Base-by-base conservation (phyloP, 306 rosid genomes). In the Pterocarpus santalinus region DNA sequence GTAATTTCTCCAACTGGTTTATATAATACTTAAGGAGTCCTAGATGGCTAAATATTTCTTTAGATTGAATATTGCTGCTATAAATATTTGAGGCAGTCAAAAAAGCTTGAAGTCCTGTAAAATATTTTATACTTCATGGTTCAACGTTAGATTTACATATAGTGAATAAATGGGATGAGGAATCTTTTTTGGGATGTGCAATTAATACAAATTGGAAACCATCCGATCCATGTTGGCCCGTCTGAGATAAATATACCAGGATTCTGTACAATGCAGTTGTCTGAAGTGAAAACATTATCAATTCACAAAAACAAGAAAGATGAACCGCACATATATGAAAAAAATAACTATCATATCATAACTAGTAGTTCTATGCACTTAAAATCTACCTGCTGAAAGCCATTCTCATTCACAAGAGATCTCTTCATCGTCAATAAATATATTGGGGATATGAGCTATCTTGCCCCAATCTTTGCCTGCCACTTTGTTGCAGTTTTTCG, bases 401-500 rank as follows among this genome's bases (percentile, higher is more conserved):
- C 64, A 22, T 7, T 30, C 12, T 57, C 35, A 16, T 41, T 44
- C 47, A 35, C 44, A 33, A 44, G 71, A 63, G 46, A 62, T 47
- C 41, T 62, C 58, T 63, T 63, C 60, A 62, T 76, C 56, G 46
- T 76, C 61, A 61, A 62, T 34, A 11, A 47, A 32, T 28, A 76
- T 62, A 34, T 10, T 76, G 7, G 60, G 60, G 10, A 76, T 72
- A 76, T 62, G 80, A n/a, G 62, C 34, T 9, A 76, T 62, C 44
- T 60, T 60, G 15, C 15, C 60, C 83, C 83, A 80, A 2, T 80
- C 83, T 70, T 80, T 47, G 22, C 77, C 83, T 35, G 70, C 51
- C 35, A 4, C 2, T 22, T 30, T 46, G 51, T 2, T 33, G 58
- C 80, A 81, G 7, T 47, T 65, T 65, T 73, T 63, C 33, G 22